phyloP scores from a whole-genome alignment of 2,329 filamentous ascomycete species.

The Gaeumannomyces tritici region DNA sequence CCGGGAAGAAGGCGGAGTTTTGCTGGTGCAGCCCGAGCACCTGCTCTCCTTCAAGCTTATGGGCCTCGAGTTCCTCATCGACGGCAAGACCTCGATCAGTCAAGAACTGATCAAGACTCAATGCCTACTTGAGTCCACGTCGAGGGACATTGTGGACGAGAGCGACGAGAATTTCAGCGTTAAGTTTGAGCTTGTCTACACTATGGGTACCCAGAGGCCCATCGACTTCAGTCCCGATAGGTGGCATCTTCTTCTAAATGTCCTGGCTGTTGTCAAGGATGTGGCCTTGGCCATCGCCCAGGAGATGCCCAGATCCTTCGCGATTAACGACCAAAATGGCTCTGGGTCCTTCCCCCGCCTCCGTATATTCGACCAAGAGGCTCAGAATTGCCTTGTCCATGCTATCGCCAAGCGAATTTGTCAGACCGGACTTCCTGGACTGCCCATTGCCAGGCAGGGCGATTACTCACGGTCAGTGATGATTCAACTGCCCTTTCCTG shows the following conservation, averaged over 20 bases:
- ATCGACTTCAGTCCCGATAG: constrained; percentile 44
- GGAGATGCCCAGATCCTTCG: constrained; percentile 29
- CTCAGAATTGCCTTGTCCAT: constrained; percentile 18
- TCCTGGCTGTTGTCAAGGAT: constrained; percentile 33
- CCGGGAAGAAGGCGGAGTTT: constrained; percentile 37
- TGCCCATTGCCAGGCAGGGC: background rate
- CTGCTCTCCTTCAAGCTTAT: constrained; percentile 54
- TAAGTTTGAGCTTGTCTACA: constrained; percentile 55
- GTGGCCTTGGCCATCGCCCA: constrained; percentile 11
- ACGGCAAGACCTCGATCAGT: background rate
- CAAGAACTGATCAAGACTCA: background rate
- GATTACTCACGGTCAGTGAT: constrained; percentile 48
- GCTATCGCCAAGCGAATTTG: background rate
- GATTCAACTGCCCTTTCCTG: background rate
- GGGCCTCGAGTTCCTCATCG: constrained; percentile 37
- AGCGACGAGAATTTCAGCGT: constrained; percentile 54
- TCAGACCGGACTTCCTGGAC: background rate
- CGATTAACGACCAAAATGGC: background rate
- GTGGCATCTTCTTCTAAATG: constrained; percentile 44
- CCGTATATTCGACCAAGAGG: constrained; percentile 31
- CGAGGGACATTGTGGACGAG: constrained; percentile 53
- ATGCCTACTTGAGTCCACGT: constrained; percentile 18
- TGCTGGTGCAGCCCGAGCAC: constrained; percentile 56
- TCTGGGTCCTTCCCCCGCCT: constrained; percentile 35
- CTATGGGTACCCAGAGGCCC: constrained; percentile 40